Conservation (phyloP, 768 basidiomycete genomes). For the Symmetrospora coprosmae region DNA sequence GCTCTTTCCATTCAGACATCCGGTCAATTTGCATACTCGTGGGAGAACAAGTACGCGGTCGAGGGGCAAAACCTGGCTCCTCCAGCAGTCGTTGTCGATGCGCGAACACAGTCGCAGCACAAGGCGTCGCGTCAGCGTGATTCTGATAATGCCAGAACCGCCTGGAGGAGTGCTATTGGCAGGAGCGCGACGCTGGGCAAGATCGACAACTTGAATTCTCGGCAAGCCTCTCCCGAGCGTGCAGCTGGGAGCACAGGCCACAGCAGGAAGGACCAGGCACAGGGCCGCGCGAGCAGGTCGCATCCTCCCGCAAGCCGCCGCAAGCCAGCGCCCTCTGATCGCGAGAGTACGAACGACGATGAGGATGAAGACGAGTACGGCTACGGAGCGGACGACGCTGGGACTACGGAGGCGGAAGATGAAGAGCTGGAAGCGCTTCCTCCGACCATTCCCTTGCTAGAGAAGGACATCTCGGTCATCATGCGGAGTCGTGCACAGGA, state of each 20-base stretch:
- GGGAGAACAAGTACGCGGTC: conserved; percentile 6
- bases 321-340: too few relatives aligned
- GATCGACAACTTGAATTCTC: conserved; percentile 3
- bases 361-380: background rate
- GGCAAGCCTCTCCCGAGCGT: conserved; percentile 1
- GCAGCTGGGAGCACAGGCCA: too few relatives aligned
- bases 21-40: conserved; percentile 16
- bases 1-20: background rate
- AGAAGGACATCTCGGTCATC: conserved; percentile 13
- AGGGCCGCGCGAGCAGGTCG: too few relatives aligned
- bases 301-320: too few relatives aligned
- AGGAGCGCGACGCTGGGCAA: too few relatives aligned
- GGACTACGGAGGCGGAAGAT: too few relatives aligned
- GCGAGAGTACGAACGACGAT: background rate
- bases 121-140: too few relatives aligned
- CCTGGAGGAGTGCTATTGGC: too few relatives aligned
- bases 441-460: conserved; percentile 4
- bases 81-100: too few relatives aligned
- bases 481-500: conserved; percentile 1
- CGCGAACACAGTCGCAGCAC: too few relatives aligned
- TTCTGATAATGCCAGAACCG: too few relatives aligned
- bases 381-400: too few relatives aligned
- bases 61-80: conserved; percentile 11
- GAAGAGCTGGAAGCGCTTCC: conserved; percentile 1
- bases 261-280: background rate